These are phyloP conservation scores for Talaromyces sp. DNA, from an alignment of 2,329 filamentous ascomycete species.

Conservation along the genomic window DNA sequence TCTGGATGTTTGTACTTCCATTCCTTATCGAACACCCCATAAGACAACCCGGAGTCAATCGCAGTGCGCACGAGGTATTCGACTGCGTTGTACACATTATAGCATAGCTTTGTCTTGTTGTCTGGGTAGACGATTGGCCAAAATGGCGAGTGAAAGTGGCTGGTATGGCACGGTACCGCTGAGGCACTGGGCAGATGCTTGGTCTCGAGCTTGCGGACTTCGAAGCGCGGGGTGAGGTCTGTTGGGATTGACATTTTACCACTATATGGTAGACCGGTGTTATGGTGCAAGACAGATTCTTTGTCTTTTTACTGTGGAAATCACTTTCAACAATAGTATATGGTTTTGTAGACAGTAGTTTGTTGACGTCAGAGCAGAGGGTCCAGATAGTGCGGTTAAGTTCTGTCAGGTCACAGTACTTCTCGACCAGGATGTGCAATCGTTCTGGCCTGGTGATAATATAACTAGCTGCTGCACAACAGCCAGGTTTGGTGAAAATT, in stretches of 20 bases:
- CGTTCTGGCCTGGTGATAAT: too few species aligned
- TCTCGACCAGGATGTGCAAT: too few species aligned
- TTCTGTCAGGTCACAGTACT: too few species aligned
- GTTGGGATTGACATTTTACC: not conserved
- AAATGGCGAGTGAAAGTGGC: slow-evolving; percentile 18
- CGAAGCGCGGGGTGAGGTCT: slow-evolving; percentile 1
- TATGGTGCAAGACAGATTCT: too few species aligned
- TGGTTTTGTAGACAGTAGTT: too few species aligned
- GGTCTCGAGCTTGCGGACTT: slow-evolving; percentile 1
- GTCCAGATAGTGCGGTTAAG: too few species aligned
- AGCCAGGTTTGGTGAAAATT: too few species aligned
- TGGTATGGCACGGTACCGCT: slow-evolving; percentile 19
- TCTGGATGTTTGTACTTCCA: slow-evolving; percentile 32
- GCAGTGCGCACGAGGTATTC: slow-evolving; percentile 32
- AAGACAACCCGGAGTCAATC: slow-evolving; percentile 31
- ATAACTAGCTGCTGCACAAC: too few species aligned
- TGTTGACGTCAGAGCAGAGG: too few species aligned
- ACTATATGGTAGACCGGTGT: too few species aligned
- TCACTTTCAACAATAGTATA: too few species aligned
- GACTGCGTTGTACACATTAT: not conserved
- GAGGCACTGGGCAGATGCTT: not conserved
- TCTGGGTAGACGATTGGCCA: slow-evolving; percentile 18
- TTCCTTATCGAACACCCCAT: slow-evolving; percentile 37
- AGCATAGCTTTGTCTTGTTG: slow-evolving; percentile 10
- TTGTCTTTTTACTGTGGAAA: too few species aligned